Percentiles rank a stretch among this genome's conserved stretches.
Conservation (phyloP, 1,284 basidiomycete genomes). For the Trichosporon sp. region DNA sequence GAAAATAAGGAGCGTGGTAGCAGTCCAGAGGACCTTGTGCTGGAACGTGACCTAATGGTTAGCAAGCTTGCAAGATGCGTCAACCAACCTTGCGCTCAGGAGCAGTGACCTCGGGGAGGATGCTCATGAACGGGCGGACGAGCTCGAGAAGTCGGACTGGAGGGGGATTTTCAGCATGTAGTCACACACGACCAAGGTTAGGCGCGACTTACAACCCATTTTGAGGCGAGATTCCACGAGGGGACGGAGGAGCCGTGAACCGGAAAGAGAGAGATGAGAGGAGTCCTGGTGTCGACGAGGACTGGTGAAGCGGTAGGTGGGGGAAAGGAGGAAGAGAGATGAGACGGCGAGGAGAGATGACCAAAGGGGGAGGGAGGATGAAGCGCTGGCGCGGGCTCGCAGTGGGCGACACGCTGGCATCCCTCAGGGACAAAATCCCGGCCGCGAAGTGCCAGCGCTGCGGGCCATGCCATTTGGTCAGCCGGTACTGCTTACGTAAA, state of each 20-base stretch:
- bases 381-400: slow-evolving; percentile 11
- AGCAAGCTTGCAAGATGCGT: neutral
- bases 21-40: slow-evolving; percentile 95
- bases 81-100: slow-evolving; percentile 83
- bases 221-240: slow-evolving; percentile 36
- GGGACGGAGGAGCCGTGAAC: slow-evolving; percentile 30
- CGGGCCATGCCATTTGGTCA: slow-evolving; percentile 2
- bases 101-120: slow-evolving; percentile 91
- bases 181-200: neutral
- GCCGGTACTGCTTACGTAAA: slow-evolving; percentile 2
- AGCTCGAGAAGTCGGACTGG: slow-evolving; percentile 92
- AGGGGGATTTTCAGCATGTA: slow-evolving; percentile 11
- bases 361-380: slow-evolving; percentile 1
- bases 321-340: slow-evolving; percentile 7
- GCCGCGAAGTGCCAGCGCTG: slow-evolving; percentile 16
- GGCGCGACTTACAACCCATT: slow-evolving; percentile 48
- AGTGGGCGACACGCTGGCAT: slow-evolving; percentile 24
- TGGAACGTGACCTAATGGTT: slow-evolving; percentile 79
- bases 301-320: slow-evolving; percentile 21
- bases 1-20: slow-evolving; percentile 96
- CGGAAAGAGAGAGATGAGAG: slow-evolving; percentile 21
- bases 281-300: slow-evolving; percentile 20
- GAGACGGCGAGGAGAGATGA: neutral
- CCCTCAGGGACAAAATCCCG: slow-evolving; percentile 7
- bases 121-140: slow-evolving; percentile 90